Evolutionary conservation across 148 eudicot genomes (phyloP), one percentile per base, ranked within the genome.

Genomic region (Rhododendron griersonianum): DNA sequence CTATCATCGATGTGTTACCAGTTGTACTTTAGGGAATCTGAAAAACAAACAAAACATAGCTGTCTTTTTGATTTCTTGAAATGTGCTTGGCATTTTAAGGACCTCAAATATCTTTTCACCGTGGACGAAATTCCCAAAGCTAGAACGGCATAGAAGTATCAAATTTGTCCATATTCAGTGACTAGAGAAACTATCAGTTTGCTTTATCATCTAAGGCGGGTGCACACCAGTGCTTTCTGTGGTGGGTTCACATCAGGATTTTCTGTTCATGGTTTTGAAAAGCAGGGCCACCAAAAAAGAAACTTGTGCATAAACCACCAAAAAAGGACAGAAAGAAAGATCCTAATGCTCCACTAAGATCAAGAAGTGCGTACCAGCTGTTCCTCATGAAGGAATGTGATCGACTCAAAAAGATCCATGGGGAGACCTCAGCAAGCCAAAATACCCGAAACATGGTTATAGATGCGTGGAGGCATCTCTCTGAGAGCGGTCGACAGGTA

Each of bases 381-480:
- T 92, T 87, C 78, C 69, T 87, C 67, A 85, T n/a, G 83, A 63
- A 83, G 81, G 93, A 90, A 85, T 86, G 89, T 35, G 81, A 86
- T 7, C 80, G 91, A 57, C 57, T 92, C 48, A 92, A 82, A 84
- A 61, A 41, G 45, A 74, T 88, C 65, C 86, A 86, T 28, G 91
- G 91, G 83, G 91, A 89, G 83, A 80, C n/a, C 74, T 86, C 88
- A 6, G 81, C 74, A 84, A 78, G 25, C 83, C 79, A 9, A 5
- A 91, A 71, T 80, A 23, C 81, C n/a, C 78, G 90, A 35, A 50
- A 80, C 76, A 88, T 88, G 92, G 92, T 85, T 19, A 86, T n/a
- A 33, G 73, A 84, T 2, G 87, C 90, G 21, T 92, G 93, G 93
- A 88, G 86, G 87, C 16, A 5, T 78, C 92, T 92, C 81, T 80